Conservation (phyloP, 2,329 filamentous ascomycete species). For the Ceratocystis harringtonii region DNA sequence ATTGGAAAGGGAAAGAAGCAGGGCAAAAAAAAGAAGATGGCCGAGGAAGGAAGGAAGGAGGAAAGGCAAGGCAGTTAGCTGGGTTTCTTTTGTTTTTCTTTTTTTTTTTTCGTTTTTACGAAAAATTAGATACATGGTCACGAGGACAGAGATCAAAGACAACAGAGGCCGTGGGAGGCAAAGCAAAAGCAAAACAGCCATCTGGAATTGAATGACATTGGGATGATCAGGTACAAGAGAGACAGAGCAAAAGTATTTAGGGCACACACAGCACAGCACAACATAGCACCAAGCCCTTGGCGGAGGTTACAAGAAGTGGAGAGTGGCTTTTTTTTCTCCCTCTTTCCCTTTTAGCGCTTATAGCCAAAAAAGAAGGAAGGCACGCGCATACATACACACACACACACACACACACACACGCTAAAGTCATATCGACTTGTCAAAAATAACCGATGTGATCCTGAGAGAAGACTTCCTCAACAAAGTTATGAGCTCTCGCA, state of each 20-base stretch:
- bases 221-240: not conserved
- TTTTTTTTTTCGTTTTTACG: not conserved
- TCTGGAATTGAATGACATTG: slow-evolving; percentile 1
- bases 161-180: not conserved
- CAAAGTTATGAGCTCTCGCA: no score
- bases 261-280: not conserved
- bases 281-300: not conserved
- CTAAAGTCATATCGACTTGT: not conserved
- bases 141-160: not conserved
- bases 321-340: not conserved
- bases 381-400: not conserved
- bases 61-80: not conserved
- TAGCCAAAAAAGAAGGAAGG: not conserved
- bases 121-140: not conserved
- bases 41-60: not conserved
- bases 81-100: not conserved
- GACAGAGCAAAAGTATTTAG: not conserved
- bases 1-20: not conserved
- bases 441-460: not conserved
- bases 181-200: not conserved
- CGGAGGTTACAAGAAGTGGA: not conserved
- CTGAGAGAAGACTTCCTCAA: not conserved
- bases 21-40: not conserved
- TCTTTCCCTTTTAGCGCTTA: not conserved
- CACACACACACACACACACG: not conserved